Evolutionary conservation across 177 flowering plant species (phyloP), one percentile per base, ranked within the genome.

Genomic region (Telopea speciosissima): DNA sequence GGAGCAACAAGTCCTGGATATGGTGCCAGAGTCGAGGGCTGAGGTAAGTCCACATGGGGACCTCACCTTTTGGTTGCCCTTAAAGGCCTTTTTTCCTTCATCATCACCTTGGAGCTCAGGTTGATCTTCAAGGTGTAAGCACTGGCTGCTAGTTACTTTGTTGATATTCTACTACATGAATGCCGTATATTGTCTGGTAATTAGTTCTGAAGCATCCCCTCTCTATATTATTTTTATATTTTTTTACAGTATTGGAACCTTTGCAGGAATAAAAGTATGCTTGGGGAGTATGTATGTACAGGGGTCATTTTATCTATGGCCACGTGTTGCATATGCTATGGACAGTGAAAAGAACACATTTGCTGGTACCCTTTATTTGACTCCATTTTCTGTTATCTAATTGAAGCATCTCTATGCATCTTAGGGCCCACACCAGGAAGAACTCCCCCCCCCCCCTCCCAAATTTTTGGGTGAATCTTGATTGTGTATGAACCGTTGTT

Each of bases 401-500:
- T 70, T 24, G 12, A 62, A 28, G 22, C 42, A 28, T 63, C 66
- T 63, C 66, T 63, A 10, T 5, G 36, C 13, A 62, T 26, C 17
- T 25, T 62, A 8, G 14, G 16, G 14, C 42, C 66, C 14, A 7
- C 13, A 63, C 21, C 9, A 14, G 22, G 5, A 5, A 68, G 36
- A 23, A 23, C 6, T 23, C 33, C 12, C 24, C n/a, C 54, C 40
- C 3, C 33, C 9, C 9, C 5, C 40, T 4, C 31, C 31, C 31
- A 28, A 28, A 25, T 42, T 36, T 49, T 49, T 49, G 54, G 19
- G 2, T 65, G 26, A 62, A 25, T 54, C 24, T 60, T 66, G 13
- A 66, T 66, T 8, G 67, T 74, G 74, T 73, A 76, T 80, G 31
- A 63, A 24, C 60, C 82, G 40, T 76, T 65, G 28, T 73, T 76